phyloP scores from a whole-genome alignment of 2,329 filamentous ascomycete species.

The Aspergillus thermomutatus region DNA sequence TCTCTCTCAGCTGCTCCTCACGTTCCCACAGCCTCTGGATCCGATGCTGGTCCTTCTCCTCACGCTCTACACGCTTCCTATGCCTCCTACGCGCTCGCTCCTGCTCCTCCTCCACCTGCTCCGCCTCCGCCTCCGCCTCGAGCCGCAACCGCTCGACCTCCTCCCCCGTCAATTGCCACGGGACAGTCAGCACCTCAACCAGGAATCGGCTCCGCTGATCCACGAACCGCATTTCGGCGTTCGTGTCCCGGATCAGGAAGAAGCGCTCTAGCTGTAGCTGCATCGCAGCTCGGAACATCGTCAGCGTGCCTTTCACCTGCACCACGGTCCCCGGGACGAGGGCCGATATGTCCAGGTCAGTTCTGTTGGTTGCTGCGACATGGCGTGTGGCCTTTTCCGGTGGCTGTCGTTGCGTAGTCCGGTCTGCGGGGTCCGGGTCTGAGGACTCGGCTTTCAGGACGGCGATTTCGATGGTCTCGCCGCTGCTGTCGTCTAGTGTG shows the following conservation, averaged over 20 bases:
- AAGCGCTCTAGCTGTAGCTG: constrained; percentile 57
- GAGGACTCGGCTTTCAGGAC: constrained; percentile 32
- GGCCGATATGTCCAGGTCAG: constrained; percentile 44
- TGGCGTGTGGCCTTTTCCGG: neutral
- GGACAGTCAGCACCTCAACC: constrained; percentile 47
- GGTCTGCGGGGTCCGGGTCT: neutral
- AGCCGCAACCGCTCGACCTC: constrained; percentile 43
- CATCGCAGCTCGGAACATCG: constrained; percentile 47
- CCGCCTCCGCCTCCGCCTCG: constrained; percentile 41
- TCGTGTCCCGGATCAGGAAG: constrained; percentile 48
- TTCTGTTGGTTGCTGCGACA: constrained; percentile 25
- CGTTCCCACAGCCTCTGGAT: constrained; percentile 34
- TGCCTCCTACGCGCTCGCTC: constrained; percentile 26
- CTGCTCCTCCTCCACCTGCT: constrained; percentile 36
- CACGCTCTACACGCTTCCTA: constrained; percentile 23
- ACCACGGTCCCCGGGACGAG: constrained; percentile 51
- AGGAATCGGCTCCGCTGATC: constrained; percentile 49
- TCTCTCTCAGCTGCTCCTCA: constrained; percentile 40
- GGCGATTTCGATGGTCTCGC: constrained; percentile 55
- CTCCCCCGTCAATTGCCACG: constrained; percentile 50
- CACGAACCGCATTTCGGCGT: constrained; percentile 54
- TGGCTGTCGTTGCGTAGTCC: constrained; percentile 4
- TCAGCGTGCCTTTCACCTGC: constrained; percentile 57
- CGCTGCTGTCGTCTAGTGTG: constrained; percentile 61
- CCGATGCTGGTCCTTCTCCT: constrained; percentile 38